phyloP scores from a whole-genome alignment of 768 basidiomycete genomes.

The Glaciozyma antarctica region DNA sequence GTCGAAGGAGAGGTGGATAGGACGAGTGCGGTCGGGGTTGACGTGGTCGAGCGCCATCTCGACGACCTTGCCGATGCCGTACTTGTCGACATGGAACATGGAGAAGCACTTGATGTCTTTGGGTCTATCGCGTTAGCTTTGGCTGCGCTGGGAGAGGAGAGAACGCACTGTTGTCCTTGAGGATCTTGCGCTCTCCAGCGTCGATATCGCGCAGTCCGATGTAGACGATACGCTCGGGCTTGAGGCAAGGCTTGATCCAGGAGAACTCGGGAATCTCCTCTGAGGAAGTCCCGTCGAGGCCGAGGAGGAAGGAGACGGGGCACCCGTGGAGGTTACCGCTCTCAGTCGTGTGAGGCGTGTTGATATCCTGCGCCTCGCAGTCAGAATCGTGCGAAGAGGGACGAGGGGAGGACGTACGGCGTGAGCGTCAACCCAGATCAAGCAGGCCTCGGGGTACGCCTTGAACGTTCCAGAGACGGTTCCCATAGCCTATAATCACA shows the following conservation, averaged over 20 bases:
- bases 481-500: conserved; percentile 59
- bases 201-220: conserved; percentile 94
- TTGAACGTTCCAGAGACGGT: conserved; percentile 81
- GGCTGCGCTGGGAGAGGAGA: neutral
- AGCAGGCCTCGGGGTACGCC: conserved; percentile 51
- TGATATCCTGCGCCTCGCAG: conserved; percentile 55
- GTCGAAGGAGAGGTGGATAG: conserved; percentile 94
- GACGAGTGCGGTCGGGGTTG: conserved; percentile 68
- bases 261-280: conserved; percentile 40
- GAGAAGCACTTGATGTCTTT: conserved; percentile 70
- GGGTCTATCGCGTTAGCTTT: neutral
- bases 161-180: conserved; percentile 52
- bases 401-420: conserved; percentile 21
- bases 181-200: conserved; percentile 71
- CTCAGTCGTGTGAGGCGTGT: conserved; percentile 69
- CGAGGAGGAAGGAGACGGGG: conserved; percentile 86
- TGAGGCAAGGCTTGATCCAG: conserved; percentile 52
- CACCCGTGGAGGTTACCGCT: conserved; percentile 94
- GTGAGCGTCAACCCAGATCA: conserved; percentile 92
- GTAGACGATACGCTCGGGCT: conserved; percentile 74
- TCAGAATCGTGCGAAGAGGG: no score
- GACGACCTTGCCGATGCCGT: conserved; percentile 58
- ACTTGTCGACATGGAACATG: conserved; percentile 73
- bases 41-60: conserved; percentile 94
- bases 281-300: conserved; percentile 43